phyloP scores from a whole-genome alignment of 768 basidiomycete species.

The Gautieria morchelliformis region DNA sequence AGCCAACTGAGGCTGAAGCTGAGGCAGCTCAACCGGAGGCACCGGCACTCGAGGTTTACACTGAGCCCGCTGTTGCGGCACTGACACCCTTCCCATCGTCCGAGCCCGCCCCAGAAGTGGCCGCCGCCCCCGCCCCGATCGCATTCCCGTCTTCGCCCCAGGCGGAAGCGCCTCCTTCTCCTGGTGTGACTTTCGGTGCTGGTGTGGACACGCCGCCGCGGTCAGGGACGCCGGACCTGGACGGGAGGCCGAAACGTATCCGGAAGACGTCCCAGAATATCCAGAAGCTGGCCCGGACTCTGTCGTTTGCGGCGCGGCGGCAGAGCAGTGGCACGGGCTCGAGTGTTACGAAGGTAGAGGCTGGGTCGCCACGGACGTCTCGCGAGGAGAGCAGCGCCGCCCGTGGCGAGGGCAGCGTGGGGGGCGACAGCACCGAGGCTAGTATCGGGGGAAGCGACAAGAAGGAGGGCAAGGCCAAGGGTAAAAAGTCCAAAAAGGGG shows the following conservation, averaged over 20 bases:
- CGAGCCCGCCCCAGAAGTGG: conserved; percentile 5
- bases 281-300: conserved; percentile 65
- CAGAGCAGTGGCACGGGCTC: conserved; percentile 37
- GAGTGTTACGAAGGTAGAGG: conserved; percentile 5
- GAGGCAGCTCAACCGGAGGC: neutral
- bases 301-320: conserved; percentile 56
- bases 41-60: neutral
- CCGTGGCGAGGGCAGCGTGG: conserved; percentile 27
- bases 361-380: conserved; percentile 27
- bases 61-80: neutral
- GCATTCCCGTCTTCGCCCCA: conserved; percentile 27
- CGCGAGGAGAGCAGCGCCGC: conserved; percentile 4
- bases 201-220: conserved; percentile 47
- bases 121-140: conserved; percentile 14
- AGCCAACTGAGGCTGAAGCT: conserved; percentile 3
- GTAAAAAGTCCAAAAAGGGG: conserved; percentile 53
- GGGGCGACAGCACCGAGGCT: conserved; percentile 1
- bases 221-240: conserved; percentile 62
- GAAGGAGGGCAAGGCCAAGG: conserved; percentile 31
- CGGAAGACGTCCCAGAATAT: conserved; percentile 81
- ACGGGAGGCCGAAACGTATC: conserved; percentile 68
- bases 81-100: conserved; percentile 17
- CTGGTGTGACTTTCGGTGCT: conserved; percentile 61
- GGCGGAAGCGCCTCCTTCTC: conserved; percentile 24
- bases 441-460: conserved; percentile 24